Percentiles rank a stretch among this genome's conserved stretches.
Evolutionary conservation across 129 eudicot species (phyloP).

Genomic region (Chrysanthemum seticuspe): DNA sequence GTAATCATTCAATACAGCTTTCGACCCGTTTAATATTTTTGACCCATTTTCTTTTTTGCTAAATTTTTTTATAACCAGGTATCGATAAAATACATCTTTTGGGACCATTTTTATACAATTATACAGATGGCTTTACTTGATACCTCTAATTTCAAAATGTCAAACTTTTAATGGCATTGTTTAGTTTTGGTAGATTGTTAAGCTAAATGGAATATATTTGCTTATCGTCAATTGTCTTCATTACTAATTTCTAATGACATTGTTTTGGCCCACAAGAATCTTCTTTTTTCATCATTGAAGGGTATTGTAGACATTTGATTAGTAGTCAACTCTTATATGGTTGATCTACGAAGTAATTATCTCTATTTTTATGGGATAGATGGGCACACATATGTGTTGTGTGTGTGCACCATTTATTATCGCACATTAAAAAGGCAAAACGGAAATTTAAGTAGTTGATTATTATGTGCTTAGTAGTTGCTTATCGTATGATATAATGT

Average conservation of each 20-base stretch:
- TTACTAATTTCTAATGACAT: not conserved
- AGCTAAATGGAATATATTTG: not conserved
- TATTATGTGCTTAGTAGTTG: not conserved
- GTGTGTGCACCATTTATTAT: not conserved
- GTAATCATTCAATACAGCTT: not conserved
- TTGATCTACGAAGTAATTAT: no score
- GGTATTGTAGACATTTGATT: slow-evolving; percentile 19
- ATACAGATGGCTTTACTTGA: not conserved
- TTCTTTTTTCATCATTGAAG: not conserved
- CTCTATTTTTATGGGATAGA: not conserved
- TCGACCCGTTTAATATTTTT: no score
- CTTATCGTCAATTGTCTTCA: not conserved
- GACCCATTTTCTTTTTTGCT: not conserved
- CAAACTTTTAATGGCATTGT: no score
- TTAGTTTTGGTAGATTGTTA: not conserved
- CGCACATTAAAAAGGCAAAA: no score
- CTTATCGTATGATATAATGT: slow-evolving; percentile 3
- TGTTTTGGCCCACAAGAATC: not conserved
- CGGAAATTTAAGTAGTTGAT: no score
- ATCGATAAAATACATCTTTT: no score
- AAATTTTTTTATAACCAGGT: no score
- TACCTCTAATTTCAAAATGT: not conserved
- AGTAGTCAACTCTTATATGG: not conserved
- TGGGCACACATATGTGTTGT: not conserved
- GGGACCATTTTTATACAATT: no score